These are phyloP conservation scores for Xylaria sp. DNA, from an alignment of 2,329 filamentous ascomycete species.

Conservation along the genomic window DNA sequence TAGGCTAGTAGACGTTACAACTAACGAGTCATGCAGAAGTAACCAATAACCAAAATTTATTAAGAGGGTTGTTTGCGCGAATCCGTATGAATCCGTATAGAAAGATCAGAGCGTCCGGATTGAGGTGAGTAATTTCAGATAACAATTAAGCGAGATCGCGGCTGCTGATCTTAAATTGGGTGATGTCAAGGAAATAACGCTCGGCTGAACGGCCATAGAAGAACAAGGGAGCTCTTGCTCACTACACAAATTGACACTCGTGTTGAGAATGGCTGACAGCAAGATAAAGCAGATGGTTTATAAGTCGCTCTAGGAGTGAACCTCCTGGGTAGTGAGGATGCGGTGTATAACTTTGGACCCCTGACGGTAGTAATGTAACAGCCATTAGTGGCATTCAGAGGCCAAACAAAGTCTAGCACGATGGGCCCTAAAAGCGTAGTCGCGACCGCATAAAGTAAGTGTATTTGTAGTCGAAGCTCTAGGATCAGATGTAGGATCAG, in stretches of 20 bases:
- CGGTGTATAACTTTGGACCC: not conserved
- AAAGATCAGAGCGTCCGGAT: not conserved
- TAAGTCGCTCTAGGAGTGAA: too few species aligned
- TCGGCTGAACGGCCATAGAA: slow-evolving; percentile 14
- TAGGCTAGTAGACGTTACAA: slow-evolving; percentile 4
- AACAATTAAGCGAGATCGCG: slow-evolving; percentile 27
- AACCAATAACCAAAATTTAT: not conserved
- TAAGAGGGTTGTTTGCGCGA: not conserved
- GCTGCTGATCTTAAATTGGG: slow-evolving; percentile 29
- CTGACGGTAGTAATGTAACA: not conserved
- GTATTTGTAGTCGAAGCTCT: not conserved
- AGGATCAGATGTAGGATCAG: too few species aligned
- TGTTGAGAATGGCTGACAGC: not conserved
- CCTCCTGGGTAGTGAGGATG: not conserved
- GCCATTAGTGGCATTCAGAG: not conserved
- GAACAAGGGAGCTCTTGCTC: not conserved
- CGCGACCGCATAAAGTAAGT: not conserved
- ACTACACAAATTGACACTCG: not conserved
- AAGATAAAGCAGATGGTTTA: not conserved
- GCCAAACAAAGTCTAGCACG: not conserved
- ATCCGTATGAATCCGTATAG: not conserved
- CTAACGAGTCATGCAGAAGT: slow-evolving; percentile 17
- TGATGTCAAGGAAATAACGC: slow-evolving; percentile 34
- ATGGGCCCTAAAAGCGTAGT: not conserved
- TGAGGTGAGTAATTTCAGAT: slow-evolving; percentile 30